Conservation (phyloP, 768 basidiomycete genomes). For the Tremella yokohamensis region DNA sequence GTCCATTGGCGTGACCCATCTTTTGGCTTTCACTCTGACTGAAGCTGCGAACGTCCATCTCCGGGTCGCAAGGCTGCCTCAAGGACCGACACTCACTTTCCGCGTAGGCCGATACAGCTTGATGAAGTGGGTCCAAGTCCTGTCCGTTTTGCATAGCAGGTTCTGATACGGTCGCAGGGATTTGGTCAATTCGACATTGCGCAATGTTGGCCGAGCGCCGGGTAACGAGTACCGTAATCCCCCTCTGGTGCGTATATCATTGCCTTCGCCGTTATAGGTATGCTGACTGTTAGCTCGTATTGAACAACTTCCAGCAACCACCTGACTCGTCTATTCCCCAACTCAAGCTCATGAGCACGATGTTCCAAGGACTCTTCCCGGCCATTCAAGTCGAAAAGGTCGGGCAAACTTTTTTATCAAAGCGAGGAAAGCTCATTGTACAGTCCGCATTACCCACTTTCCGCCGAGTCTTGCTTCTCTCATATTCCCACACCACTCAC, state of each 20-base stretch:
- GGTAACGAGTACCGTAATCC: slow-evolving; percentile 69
- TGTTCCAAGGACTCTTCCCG: slow-evolving; percentile 94
- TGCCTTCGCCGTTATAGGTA: neutral
- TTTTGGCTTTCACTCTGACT: slow-evolving; percentile 86
- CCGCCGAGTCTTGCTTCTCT: slow-evolving; percentile 86
- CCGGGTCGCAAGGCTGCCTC: slow-evolving; percentile 77
- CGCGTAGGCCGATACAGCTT: slow-evolving; percentile 87
- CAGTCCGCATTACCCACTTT: slow-evolving; percentile 63
- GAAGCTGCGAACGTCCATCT: slow-evolving; percentile 62
- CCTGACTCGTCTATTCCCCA: slow-evolving; percentile 64
- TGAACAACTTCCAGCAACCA: slow-evolving; percentile 62
- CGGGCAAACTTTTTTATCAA: slow-evolving; percentile 56
- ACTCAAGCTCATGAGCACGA: slow-evolving; percentile 85
- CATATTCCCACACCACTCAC: slow-evolving; percentile 79
- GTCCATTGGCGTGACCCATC: slow-evolving; percentile 81
- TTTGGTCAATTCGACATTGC: slow-evolving; percentile 45
- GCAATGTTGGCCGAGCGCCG: slow-evolving; percentile 49
- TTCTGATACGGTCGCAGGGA: slow-evolving; percentile 33
- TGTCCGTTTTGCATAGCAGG: neutral
- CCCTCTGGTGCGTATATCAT: slow-evolving; percentile 66
- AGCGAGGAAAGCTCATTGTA: neutral
- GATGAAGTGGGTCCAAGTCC: slow-evolving; percentile 57
- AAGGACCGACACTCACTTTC: slow-evolving; percentile 91
- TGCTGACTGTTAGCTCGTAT: slow-evolving; percentile 66
- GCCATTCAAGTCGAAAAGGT: slow-evolving; percentile 63